phyloP scores from a whole-genome alignment of 2,329 filamentous ascomycete genomes.

The Harringtonia lauricola region DNA sequence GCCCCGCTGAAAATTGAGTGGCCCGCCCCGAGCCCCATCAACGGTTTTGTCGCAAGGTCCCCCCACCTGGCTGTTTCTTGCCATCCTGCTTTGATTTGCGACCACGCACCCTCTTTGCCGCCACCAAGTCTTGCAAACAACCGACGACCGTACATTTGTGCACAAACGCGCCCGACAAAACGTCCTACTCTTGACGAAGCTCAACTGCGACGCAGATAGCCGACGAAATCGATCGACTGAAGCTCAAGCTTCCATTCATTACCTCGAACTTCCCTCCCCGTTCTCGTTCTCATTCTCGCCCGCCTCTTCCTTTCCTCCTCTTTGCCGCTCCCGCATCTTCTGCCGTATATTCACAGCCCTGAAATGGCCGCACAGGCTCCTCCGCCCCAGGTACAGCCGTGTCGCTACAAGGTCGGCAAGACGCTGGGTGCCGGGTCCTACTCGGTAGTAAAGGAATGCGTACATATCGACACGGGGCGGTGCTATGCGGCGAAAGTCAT shows the following conservation, averaged over 20 bases:
- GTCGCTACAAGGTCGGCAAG: conserved; percentile 97
- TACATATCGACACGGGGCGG: conserved; percentile 92
- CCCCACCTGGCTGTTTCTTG: neutral
- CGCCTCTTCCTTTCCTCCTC: neutral
- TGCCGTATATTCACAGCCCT: neutral
- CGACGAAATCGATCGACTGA: no score
- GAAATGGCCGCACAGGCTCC: conserved; percentile 7
- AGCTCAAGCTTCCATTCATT: no score
- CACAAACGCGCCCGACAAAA: no score
- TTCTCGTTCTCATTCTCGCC: neutral
- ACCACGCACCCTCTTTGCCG: neutral
- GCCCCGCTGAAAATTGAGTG: neutral
- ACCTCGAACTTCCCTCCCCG: no score
- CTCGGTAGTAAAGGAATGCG: conserved; percentile 97
- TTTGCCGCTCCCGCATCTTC: neutral
- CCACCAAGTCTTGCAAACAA: no score
- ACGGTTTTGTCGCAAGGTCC: neutral
- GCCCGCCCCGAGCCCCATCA: neutral
- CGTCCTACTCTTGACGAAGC: no score
- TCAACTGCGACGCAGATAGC: no score
- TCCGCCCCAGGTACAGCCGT: conserved; percentile 64
- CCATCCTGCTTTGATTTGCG: no score
- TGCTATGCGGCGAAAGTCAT: conserved; percentile 99
- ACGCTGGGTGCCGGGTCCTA: conserved; percentile 94
- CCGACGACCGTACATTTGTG: no score